Evolutionary conservation across 2,329 filamentous ascomycete genomes (phyloP).

Genomic region (Cladophialophora bantiana): DNA sequence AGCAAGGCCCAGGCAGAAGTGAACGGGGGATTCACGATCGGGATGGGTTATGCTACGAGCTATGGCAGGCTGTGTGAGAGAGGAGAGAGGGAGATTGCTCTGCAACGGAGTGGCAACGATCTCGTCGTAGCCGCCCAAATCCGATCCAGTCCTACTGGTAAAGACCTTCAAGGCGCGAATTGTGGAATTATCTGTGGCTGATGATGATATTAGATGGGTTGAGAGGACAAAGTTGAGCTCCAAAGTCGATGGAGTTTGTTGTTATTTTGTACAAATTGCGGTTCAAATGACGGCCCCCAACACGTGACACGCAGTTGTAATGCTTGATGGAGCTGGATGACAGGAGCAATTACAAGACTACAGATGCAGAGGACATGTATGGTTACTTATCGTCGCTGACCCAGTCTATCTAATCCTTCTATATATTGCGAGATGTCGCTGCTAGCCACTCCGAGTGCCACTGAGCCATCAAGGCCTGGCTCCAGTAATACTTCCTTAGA

Average conservation of each 20-base stretch:
- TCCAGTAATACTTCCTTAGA: not conserved
- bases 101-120: not conserved
- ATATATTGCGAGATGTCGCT: not conserved
- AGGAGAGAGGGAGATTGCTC: constrained; percentile 5
- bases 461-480: not conserved
- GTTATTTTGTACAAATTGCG: not conserved
- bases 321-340: too few species aligned
- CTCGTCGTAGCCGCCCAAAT: not conserved
- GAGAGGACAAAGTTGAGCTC: not conserved
- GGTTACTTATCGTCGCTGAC: not conserved
- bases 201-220: not conserved
- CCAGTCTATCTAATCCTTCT: not conserved
- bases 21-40: constrained; percentile 1
- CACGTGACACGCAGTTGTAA: not conserved
- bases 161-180: not conserved
- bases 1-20: constrained; percentile 5
- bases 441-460: not conserved
- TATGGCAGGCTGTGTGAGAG: constrained; percentile 10
- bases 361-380: not conserved
- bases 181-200: constrained; percentile 1
- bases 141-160: not conserved
- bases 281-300: not conserved
- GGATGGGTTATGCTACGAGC: constrained; percentile 21
- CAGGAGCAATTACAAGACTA: too few species aligned
- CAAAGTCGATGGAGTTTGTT: not conserved